Base-by-base conservation (phyloP, 805 yeast species). In the Suhomyces sp. region DNA sequence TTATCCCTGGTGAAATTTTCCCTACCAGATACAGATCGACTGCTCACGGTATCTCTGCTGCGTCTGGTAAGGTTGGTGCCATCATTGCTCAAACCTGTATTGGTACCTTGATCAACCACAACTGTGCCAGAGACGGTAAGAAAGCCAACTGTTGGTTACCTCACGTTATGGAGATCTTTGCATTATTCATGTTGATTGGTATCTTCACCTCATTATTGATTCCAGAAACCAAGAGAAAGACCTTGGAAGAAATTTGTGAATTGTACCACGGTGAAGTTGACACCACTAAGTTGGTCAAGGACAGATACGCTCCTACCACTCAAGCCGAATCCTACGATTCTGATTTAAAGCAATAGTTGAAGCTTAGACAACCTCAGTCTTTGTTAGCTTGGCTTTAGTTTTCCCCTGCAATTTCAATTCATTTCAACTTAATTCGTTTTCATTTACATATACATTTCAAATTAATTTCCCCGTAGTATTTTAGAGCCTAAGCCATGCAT, bases 11-110 rank as follows among this genome's bases (percentile, higher is more conserved):
- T 74, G 97, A 90, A 77, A 76, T 83, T 68, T 91, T 78, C 86
- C 97, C 97, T 69, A 90, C 97, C 52, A 85, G 96, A 80, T 90
- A 89, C 76, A 87, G 97, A 85, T 89, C 96, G 21, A 84, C 96
- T 60, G 96, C 97, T 46, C 97, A 90, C 64, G 97, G 97, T 80
- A 80, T 90, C 57, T 89, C 96, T 57, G 97, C 97, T 61, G 97
- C 96, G 48, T 71, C 83, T 31, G 97, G 97, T 79, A 90, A 90
- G 71, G 78, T 89, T 62, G 97, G 97, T 77, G 96, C 97, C 53
- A 89, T 90, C 60, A 83, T 90, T 77, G 96, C 97, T 24, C 94
- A 87, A 76, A 85, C 92, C 56, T 86, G 87, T 68, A 72, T 87
- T 60, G 94, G 97, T 80, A 89, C 96, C 57, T 80, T 90, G 63